Percentiles rank a stretch among this genome's conserved stretches.
Evolutionary conservation across 768 basidiomycete genomes (phyloP).

Genomic region (Russula compacta): DNA sequence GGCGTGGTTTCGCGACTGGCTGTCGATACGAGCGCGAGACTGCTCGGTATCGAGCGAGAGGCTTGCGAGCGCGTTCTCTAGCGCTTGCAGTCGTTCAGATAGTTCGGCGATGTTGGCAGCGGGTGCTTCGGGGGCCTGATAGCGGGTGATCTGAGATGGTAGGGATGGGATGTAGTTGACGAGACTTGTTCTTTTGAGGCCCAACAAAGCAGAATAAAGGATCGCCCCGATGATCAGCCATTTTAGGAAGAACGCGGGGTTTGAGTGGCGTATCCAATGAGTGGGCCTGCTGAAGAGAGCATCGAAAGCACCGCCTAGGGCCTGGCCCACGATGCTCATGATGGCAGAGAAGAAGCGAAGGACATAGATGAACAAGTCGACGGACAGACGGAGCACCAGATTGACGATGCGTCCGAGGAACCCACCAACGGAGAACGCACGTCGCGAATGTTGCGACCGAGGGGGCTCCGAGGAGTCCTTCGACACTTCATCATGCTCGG

Average conservation of each 20-base stretch:
- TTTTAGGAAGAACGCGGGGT: slow-evolving; percentile 32
- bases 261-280: slow-evolving; percentile 30
- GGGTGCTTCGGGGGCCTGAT: slow-evolving; percentile 47
- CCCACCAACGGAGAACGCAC: slow-evolving; percentile 39
- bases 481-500: slow-evolving; percentile 50
- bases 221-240: slow-evolving; percentile 36
- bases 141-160: slow-evolving; percentile 31
- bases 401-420: slow-evolving; percentile 38
- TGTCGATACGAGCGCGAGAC: slow-evolving; percentile 42
- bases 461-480: neutral
- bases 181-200: slow-evolving; percentile 28
- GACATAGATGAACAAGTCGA: slow-evolving; percentile 16
- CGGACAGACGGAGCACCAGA: slow-evolving; percentile 23
- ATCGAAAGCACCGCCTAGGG: slow-evolving; percentile 42
- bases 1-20: slow-evolving; percentile 39
- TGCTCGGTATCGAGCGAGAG: slow-evolving; percentile 50
- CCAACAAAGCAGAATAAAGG: slow-evolving; percentile 39
- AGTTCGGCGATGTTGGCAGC: slow-evolving; percentile 61
- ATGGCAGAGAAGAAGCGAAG: slow-evolving; percentile 20
- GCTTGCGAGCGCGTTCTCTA: slow-evolving; percentile 55
- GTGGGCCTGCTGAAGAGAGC: slow-evolving; percentile 41
- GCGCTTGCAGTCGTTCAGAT: slow-evolving; percentile 46
- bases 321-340: slow-evolving; percentile 24
- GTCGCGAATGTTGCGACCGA: neutral
- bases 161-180: slow-evolving; percentile 15